Percentiles rank a stretch among this genome's conserved stretches.
Conservation (phyloP, 495 filamentous ascomycete species). For the Penicillium samsonianum region DNA sequence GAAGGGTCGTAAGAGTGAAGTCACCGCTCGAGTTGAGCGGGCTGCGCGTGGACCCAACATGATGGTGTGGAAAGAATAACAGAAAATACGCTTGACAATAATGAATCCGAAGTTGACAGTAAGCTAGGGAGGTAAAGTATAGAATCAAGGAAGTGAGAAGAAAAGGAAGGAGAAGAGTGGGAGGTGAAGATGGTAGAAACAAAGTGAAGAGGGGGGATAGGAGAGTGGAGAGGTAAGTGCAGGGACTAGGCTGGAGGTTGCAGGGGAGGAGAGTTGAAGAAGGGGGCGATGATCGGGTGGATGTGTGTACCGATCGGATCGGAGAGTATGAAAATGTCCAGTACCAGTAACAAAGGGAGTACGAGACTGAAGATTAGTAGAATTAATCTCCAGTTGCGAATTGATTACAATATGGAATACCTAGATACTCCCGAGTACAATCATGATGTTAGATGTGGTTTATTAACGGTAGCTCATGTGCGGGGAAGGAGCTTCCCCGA, state of each 20-base stretch:
- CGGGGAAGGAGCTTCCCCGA: constrained; percentile 14
- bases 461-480: constrained; percentile 13
- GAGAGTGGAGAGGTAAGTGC: constrained; percentile 12
- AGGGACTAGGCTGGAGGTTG: constrained; percentile 9
- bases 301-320: constrained; percentile 5
- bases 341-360: constrained; percentile 6
- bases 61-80: constrained; percentile 16
- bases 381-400: constrained; percentile 2
- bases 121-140: constrained; percentile 13
- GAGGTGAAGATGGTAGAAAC: constrained; percentile 18
- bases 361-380: not conserved
- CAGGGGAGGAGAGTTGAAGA: constrained; percentile 18
- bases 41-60: constrained; percentile 55
- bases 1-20: constrained; percentile 59
- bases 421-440: no score
- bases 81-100: constrained; percentile 6
- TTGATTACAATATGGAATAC: constrained; percentile 2
- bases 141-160: constrained; percentile 16
- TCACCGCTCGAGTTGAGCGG: constrained; percentile 49
- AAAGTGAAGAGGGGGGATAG: constrained; percentile 17
- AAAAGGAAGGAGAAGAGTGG: constrained; percentile 14
- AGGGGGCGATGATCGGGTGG: constrained; percentile 20
- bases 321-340: constrained; percentile 8
- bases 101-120: constrained; percentile 25
- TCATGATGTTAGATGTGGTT: no score